A percentile compares a stretch with the other conserved stretches of the same genome.
phyloP scores from a whole-genome alignment of 371 early-diverging fungal genomes.

The Mucor saturninus region DNA sequence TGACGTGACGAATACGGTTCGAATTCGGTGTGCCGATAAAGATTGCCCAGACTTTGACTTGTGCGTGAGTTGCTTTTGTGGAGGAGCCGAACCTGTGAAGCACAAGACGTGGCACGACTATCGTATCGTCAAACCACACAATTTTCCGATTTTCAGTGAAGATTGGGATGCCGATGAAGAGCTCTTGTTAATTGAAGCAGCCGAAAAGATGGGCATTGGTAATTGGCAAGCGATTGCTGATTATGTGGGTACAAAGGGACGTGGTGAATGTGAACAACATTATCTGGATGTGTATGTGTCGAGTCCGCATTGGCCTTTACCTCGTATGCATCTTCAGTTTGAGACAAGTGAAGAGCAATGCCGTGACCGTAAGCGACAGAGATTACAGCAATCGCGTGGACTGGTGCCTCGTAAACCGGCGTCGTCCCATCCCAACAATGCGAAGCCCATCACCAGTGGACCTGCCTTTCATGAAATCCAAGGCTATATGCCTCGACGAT shows the following conservation, averaged over 20 bases:
- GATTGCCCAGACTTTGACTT: conserved; percentile 94
- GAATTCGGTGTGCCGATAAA: conserved; percentile 83
- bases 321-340: conserved; percentile 61
- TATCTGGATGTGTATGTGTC: conserved; percentile 87
- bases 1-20: conserved; percentile 87
- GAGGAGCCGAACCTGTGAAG: conserved; percentile 81
- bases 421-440: conserved; percentile 31
- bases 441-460: conserved; percentile 77
- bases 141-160: conserved; percentile 83
- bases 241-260: conserved; percentile 90
- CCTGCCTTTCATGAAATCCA: conserved; percentile 96
- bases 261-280: conserved; percentile 89
- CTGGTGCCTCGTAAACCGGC: conserved; percentile 38
- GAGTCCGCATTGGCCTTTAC: conserved; percentile 79
- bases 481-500: conserved; percentile 98
- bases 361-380: conserved; percentile 46
- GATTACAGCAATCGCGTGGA: conserved; percentile 49
- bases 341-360: conserved; percentile 46
- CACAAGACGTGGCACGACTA: conserved; percentile 91
- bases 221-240: conserved; percentile 97
- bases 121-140: conserved; percentile 85
- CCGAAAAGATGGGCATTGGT: conserved; percentile 94
- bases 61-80: conserved; percentile 93
- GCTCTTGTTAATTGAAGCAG: conserved; percentile 90
- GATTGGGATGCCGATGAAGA: conserved; percentile 99